Evolutionary conservation across 306 rosid genomes (phyloP), one percentile per base, ranked within the genome.

Genomic region (Cicer cuneatum): DNA sequence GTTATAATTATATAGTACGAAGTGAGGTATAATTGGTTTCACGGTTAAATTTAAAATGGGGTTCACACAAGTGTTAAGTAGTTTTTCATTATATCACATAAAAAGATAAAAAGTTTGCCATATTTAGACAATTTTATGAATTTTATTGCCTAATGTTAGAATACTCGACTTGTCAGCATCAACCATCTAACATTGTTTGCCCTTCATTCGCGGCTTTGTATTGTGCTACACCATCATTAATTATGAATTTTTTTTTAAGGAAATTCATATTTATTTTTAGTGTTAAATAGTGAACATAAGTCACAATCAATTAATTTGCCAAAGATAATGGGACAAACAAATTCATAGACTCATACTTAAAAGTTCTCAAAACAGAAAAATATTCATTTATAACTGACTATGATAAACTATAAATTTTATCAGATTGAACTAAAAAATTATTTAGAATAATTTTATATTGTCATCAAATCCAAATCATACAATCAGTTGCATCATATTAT

Each of bases 161-260:
- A 14, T 8, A 41, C 60, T 43, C 45, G 8, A 66, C n/a, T 10
- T 6, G 10, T 52, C 19, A 14, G 10, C 49, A 48, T 42, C 67
- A 63, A 63, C 56, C 49, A 72, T 79, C 8, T 71, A 61, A 29
- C 11, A 15, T n/a, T 11, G 24, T 66, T 38, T 5, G 24, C 0
- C 86, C 80, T 78, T 69, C 43, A 45, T 74, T 83, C 69, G 2
- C 74, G 83, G 74, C 24, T 65, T 66, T 81, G 1, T 80, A n/a
- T n/a, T n/a, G 43, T 21, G 19, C 39, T 35, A 62, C 29, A n/a
- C 47, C 69, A 40, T 63, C n/a, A 47, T 6, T 48, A 29, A 5
- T 56, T 6, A 24, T 0, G 29, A 10, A 21, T 29, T 29, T 29
- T 29, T 29, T 29, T 29, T 29, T 29, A 3, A 29, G 5, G 0